Evolutionary conservation across 169 alveolate species (phyloP).

Genomic region (Cryptosporidium ubiquitum): DNA sequence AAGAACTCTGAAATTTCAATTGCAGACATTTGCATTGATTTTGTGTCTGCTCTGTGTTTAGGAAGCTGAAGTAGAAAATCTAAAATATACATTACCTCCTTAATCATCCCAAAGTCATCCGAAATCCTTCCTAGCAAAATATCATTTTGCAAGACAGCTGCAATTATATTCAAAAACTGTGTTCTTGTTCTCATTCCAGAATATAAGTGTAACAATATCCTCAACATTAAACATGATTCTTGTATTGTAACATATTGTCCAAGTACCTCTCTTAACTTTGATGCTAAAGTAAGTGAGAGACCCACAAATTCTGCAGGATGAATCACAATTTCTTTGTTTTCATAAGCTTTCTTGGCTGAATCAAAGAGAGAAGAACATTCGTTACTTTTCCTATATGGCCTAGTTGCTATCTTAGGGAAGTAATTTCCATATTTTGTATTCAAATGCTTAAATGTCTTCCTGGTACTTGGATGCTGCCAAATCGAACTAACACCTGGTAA

Average conservation of each 20-base stretch:
- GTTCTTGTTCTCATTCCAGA: conserved; percentile 68
- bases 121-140: conserved; percentile 34
- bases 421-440: conserved; percentile 46
- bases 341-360: conserved; percentile 46
- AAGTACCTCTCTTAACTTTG: conserved; percentile 29
- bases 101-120: not conserved
- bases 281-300: conserved; percentile 30
- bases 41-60: conserved; percentile 45
- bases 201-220: conserved; percentile 42
- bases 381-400: conserved; percentile 51
- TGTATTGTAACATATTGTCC: conserved; percentile 33
- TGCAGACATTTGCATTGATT: conserved; percentile 49
- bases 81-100: not conserved
- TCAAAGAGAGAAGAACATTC: conserved; percentile 58
- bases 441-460: conserved; percentile 30
- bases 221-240: conserved; percentile 50
- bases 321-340: conserved; percentile 13
- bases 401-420: conserved; percentile 42
- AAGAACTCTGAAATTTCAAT: conserved; percentile 31
- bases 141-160: conserved; percentile 57
- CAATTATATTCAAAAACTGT: conserved; percentile 54
- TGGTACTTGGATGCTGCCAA: conserved; percentile 49
- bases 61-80: conserved; percentile 47
- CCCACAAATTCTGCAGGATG: conserved; percentile 47
- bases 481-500: conserved; percentile 23